phyloP scores from a whole-genome alignment of 441 rosid genomes.

The Adansonia gregorii region DNA sequence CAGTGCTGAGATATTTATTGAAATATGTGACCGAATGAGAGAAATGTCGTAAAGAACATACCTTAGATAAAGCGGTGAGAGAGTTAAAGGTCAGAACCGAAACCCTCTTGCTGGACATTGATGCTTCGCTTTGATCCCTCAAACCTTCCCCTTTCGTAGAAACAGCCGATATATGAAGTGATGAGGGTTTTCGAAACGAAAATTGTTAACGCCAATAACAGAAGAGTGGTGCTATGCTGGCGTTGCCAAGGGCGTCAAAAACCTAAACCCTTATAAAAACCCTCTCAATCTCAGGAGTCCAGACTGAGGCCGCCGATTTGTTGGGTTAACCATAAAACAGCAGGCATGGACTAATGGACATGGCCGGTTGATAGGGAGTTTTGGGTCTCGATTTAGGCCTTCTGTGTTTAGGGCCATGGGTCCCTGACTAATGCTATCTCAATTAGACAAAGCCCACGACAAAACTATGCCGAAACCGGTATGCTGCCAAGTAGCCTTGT shows the following conservation, averaged over 20 bases:
- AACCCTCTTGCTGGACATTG: constrained; percentile 51
- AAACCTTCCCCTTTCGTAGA: background rate
- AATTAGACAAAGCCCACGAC: background rate
- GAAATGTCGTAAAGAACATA: constrained; percentile 36
- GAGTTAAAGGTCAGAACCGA: constrained; percentile 37
- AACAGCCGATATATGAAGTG: background rate
- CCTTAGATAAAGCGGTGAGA: constrained; percentile 37
- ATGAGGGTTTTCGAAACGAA: background rate
- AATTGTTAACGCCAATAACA: background rate
- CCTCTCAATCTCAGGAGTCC: background rate
- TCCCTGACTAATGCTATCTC: background rate
- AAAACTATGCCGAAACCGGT: too few species aligned
- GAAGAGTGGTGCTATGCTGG: background rate
- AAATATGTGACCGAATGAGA: constrained; percentile 30
- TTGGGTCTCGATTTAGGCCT: background rate
- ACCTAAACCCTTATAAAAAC: background rate
- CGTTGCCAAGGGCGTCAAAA: background rate
- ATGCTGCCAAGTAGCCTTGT: too few species aligned
- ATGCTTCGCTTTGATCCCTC: constrained; percentile 21
- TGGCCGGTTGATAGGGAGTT: background rate
- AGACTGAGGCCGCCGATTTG: background rate
- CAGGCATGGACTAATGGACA: background rate
- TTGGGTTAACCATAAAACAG: background rate
- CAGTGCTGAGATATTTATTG: constrained; percentile 45
- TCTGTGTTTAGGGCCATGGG: background rate